Base-by-base conservation (phyloP, 1,284 basidiomycete genomes). In the Leccinum fallax region DNA sequence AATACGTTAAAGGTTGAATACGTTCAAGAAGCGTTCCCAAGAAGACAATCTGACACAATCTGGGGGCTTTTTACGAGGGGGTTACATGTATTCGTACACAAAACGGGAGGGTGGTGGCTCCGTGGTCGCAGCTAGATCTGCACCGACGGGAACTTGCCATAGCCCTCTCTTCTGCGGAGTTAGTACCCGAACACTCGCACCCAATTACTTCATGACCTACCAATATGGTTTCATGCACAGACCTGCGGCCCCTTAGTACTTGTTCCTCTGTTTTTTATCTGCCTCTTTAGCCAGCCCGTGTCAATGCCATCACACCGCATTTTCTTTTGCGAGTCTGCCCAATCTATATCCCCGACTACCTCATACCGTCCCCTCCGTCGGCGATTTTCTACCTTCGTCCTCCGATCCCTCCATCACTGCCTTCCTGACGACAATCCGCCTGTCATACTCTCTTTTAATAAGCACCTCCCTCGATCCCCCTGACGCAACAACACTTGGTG, bases 171-270 rank as follows among this genome's bases (percentile, higher is more conserved):
- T 61, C 48, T 72, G 71, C 74, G 74, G 71, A 65, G 72, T 71
- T 75, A 74, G 63, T 74, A 64, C 60, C 72, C 72, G 71, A 70
- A 58, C 40, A 69, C 61, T 65, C 63, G 70, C 53, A 66, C 52
- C 67, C 61, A 63, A 73, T 74, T 74, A 71, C 70, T 73, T 73
- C 69, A 72, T 61, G 43, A 51, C 64, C 58, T 61, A 74, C 73
- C 55, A 62, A 74, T 72, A 70, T 72, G 71, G 71, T 71, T 64
- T 72, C 65, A 74, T 74, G 72, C 73, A 74, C 73, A 71, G 73
- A 63, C 63, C 65, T 63, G 43, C 63, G 67, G 65, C 59, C 71
- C 73, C 73, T 75, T 73, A 56, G 65, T 46, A 69, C 49, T 48
- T 57, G 59, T 68, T 46, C 52, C 61, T 66, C 57, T 67, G 55